Percentiles rank a stretch among this genome's conserved stretches.
phyloP scores from a whole-genome alignment of 2,329 filamentous ascomycete species.

The Botrytis paeoniae region DNA sequence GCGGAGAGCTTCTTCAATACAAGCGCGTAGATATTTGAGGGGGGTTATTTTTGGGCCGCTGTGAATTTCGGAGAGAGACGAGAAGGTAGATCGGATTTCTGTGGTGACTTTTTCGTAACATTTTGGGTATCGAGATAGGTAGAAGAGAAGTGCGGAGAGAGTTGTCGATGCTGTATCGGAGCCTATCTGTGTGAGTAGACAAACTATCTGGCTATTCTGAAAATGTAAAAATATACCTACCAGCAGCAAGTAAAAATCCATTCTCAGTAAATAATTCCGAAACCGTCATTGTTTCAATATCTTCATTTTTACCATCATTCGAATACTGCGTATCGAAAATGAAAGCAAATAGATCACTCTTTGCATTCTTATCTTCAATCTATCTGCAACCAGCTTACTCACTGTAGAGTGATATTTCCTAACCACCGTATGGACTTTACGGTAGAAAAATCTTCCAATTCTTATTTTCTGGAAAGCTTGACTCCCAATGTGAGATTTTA shows the following conservation, averaged over 20 bases:
- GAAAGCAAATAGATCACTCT: background rate
- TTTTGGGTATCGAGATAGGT: background rate
- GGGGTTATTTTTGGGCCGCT: background rate
- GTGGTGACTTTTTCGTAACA: background rate
- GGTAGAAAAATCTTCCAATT: background rate
- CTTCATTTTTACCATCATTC: background rate
- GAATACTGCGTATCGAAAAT: background rate
- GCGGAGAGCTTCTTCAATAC: background rate
- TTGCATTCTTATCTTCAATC: background rate
- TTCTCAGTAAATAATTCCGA: background rate
- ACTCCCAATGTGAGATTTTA: background rate
- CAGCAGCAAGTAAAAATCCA: background rate
- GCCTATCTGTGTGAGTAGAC: background rate
- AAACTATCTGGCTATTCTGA: too few species aligned
- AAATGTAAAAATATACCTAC: background rate
- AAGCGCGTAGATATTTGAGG: background rate
- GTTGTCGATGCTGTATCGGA: background rate
- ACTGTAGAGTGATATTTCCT: background rate
- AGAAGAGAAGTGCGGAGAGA: background rate
- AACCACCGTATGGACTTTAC: background rate
- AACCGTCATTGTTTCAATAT: background rate
- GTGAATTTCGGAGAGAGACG: background rate
- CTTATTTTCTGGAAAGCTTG: background rate
- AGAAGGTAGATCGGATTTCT: background rate
- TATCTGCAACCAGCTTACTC: background rate